Evolutionary conservation across 148 eudicot genomes (phyloP), one percentile per base, ranked within the genome.

Genomic region (Limonium bicolor): DNA sequence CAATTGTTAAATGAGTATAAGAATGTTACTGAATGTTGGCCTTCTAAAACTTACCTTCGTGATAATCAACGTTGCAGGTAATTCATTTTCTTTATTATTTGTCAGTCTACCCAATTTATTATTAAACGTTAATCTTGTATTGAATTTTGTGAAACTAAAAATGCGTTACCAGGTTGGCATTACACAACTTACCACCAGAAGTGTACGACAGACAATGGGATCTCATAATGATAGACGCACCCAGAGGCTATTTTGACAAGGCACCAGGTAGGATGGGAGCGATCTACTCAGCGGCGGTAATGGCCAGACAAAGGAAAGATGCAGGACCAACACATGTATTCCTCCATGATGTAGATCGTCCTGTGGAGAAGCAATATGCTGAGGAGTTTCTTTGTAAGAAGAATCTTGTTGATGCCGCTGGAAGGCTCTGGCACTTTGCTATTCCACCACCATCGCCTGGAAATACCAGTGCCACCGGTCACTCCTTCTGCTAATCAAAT

Each of bases 211-310:
- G 31, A 36, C 69, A 69, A 30, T 74, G 80, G 80, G 80, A 74
- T 36, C 63, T 62, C 48, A 69, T 74, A 40, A 59, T 74, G 75
- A 60, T 74, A 3, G 80, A 74, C 14, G 80, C 72, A 15, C 75
- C 80, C 11, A 60, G 30, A 36, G 75, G 75, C 15, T 69, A 69
- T 17, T 63, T 32, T 6, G 58, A 47, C 5, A 59, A 60, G 22
- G 41, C 72, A 12, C 80, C 80, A 19, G 75, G 80, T 33, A 33
- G 80, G 46, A 74, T 74, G 80, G 61, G 60, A 4, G 75, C 63
- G 11, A 69, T 74, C 13, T 74, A 56, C 61, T 54, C 80, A 4
- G 72, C 58, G 3, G 75, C 69, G 11, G 69, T 66, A 50, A 69
- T 74, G 72, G 80, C 80, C 9, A 50, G 80, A 40, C 38, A 24